Evolutionary conservation across 805 yeast species (phyloP), one percentile per base, ranked within the genome.

Genomic region (Yarrowia porcina): DNA sequence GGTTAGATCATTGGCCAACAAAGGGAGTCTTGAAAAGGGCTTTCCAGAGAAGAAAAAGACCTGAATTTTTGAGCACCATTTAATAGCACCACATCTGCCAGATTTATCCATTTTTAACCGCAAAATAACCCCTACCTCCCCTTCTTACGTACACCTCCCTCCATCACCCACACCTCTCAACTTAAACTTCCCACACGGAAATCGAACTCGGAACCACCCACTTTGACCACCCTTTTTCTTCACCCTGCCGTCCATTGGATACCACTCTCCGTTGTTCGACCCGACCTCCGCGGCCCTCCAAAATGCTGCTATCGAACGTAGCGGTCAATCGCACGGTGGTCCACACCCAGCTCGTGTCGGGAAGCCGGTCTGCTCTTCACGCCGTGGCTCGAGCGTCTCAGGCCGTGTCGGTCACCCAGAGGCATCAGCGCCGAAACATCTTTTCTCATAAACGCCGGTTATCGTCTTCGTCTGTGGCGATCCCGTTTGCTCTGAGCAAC

Each of bases 271-370:
- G 49, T 44, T 30, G 49, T 25, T 9, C 49, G 49, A 49, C 18
- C 10, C 30, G 56, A 49, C 56, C 41, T 21, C 21, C 18, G 56
- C 56, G 41, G 56, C 56, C 54, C 30, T 41, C 45, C 28, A 41
- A 41, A 35, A 52, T 52, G 59, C 59, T 52, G 59, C 59, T 52
- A n/a, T 52, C 59, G 18, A 52, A 52, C 44, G 44, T 52, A 17
- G 59, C 39, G 59, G 59, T 36, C 59, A 52, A 52, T 25, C 59
- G 59, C 32, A 17, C 59, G 33, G 35, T 25, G 12, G 56, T 23
- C 30, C 59, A 35, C 25, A 23, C 44, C 23, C 59, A 35, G 38
- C 59, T 52, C 17, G 44, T 52, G 18, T 33, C 39, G 15, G 33
- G 44, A n/a, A 49, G 56, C 30, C 56, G 56, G 41, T 49, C 56